Evolutionary conservation across 148 eudicot genomes (phyloP).

Genomic region (Camellia japonica): DNA sequence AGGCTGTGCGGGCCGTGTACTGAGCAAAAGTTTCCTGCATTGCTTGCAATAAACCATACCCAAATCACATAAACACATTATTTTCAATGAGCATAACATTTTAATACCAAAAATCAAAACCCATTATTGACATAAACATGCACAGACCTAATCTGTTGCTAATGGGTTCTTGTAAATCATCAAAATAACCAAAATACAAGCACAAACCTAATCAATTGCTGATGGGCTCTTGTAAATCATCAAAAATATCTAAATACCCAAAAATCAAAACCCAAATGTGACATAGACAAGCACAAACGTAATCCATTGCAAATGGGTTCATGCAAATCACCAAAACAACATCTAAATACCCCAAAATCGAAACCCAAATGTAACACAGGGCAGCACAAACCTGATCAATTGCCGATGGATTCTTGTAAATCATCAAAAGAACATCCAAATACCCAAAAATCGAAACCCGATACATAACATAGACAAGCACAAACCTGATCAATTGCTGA

Average conservation of each 20-base stretch:
- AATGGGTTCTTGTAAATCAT: no score
- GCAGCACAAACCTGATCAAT: constrained; percentile 49
- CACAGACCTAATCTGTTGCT: no score
- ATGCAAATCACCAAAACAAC: not conserved
- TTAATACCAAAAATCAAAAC: not conserved
- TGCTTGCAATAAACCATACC: not conserved
- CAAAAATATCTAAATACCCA: not conserved
- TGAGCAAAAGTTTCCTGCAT: constrained; percentile 70
- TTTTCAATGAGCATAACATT: not conserved
- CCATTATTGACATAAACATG: no score
- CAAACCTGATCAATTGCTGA: constrained; percentile 20
- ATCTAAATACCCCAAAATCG: not conserved
- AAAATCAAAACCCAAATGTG: not conserved
- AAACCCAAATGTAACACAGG: not conserved
- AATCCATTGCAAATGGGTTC: not conserved
- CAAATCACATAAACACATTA: not conserved
- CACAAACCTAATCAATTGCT: constrained; percentile 17
- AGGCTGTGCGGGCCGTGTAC: constrained; percentile 67
- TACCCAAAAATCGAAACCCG: not conserved
- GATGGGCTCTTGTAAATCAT: constrained; percentile 7
- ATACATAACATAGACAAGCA: constrained; percentile 10
- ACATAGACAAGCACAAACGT: not conserved
- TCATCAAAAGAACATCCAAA: not conserved
- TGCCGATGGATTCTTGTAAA: constrained; percentile 50
- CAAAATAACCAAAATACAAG: not conserved